A percentile compares a stretch with the other conserved stretches of the same genome.
Conservation (phyloP, 768 basidiomycete species). For the Lactarius quietus region DNA sequence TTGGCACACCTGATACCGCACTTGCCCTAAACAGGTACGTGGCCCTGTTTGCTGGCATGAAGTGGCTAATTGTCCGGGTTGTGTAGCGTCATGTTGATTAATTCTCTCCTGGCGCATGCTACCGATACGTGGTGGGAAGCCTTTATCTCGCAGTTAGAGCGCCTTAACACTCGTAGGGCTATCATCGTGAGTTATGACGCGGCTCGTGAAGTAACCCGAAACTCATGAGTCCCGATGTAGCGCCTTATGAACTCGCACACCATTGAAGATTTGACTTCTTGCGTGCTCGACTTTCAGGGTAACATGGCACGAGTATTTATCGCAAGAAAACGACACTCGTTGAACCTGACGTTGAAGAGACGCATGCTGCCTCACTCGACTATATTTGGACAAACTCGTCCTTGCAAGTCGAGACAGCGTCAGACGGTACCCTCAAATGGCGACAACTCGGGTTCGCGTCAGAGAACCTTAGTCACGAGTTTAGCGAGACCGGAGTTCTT, state of each 20-base stretch:
- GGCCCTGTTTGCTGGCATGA: conserved; percentile 4
- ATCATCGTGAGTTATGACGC: conserved; percentile 58
- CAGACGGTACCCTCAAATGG: conserved; percentile 63
- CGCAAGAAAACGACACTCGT: conserved; percentile 78
- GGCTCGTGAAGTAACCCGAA: conserved; percentile 13
- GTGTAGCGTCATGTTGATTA: conserved; percentile 82
- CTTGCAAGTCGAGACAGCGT: conserved; percentile 50
- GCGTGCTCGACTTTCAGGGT: conserved; percentile 84
- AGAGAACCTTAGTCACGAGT: conserved; percentile 74
- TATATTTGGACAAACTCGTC: conserved; percentile 67
- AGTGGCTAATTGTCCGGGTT: conserved; percentile 15
- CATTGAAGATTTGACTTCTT: conserved; percentile 76
- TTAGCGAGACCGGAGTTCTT: conserved; percentile 71
- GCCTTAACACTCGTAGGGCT: conserved; percentile 73
- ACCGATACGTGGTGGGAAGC: conserved; percentile 75
- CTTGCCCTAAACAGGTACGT: conserved; percentile 78
- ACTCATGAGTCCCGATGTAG: conserved; percentile 36
- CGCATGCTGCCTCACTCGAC: conserved; percentile 53
- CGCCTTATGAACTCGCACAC: conserved; percentile 81
- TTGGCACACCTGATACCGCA: conserved; percentile 79
- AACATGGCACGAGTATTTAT: conserved; percentile 78
- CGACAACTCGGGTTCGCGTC: conserved; percentile 71
- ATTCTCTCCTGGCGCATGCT: conserved; percentile 78
- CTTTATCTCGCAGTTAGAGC: conserved; percentile 71
- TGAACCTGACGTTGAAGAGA: conserved; percentile 58